Evolutionary conservation across 2,329 filamentous ascomycete species (phyloP), one percentile per base, ranked within the genome.

Genomic region (Aspergillus udagawae): DNA sequence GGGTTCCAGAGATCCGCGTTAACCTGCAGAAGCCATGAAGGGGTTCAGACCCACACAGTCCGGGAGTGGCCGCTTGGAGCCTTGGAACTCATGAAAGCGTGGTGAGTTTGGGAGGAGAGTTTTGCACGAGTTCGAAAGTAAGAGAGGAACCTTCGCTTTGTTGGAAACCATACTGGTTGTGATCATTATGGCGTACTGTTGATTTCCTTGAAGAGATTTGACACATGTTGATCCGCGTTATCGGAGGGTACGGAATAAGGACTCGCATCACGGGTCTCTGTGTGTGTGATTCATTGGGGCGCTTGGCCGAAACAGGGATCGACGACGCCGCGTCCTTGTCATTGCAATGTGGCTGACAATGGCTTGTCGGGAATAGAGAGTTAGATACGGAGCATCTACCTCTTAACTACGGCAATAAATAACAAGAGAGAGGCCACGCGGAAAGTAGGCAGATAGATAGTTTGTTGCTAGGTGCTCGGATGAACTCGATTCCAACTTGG

Each of bases 31-130:
- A 23, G 44, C 12, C 44, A 47, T 3, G 44, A 47, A 54, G 45
- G 51, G 45, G 44, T 49, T 32, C 21, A 55, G 58, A 49, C 55
- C 58, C 59, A 60, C 56, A 10, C 21, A 25, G 21, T 20, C 56
- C 59, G 59, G 56, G 54, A 59, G 53, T 53, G 56, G 45, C 59
- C 59, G 59, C 42, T 38, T 38, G 32, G 32, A 38, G 32, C 32
- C 32, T 50, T 41, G 20, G 42, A 50, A 58, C 48, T 56, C 56
- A 60, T 51, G 56, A 51, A 52, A 51, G 44, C 9, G 12, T 23
- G n/a, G 7, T 45, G 42, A 21, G 38, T 20, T n/a, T 20, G 38
- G 38, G 38, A 20, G 41, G 6, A 21, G 17, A 44, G 21, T 44
- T 12, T 21, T 44, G n/a, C 41, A 38, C 32, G 32, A 17, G 14